Percentiles rank a stretch among this genome's conserved stretches.
Conservation (phyloP, 2,329 filamentous ascomycete species). For the Amauroascus verrucosus region DNA sequence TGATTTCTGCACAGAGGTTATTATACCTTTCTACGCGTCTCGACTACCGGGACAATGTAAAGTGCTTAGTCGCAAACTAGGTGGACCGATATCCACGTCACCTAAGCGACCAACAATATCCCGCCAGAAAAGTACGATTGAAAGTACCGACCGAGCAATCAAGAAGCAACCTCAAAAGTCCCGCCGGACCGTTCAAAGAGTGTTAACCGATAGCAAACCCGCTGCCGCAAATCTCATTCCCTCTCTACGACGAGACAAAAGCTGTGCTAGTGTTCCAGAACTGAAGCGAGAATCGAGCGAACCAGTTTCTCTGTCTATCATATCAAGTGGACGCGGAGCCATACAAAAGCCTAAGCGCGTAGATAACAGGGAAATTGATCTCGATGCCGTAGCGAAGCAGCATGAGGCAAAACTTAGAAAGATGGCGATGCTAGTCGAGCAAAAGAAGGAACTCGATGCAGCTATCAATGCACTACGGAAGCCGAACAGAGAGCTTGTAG, state of each 20-base stretch:
- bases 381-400: slow-evolving; percentile 36
- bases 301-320: slow-evolving; percentile 25
- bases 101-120: slow-evolving; percentile 28
- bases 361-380: slow-evolving; percentile 41
- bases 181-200: slow-evolving; percentile 36
- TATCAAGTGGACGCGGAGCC: slow-evolving; percentile 30
- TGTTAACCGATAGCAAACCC: slow-evolving; percentile 37
- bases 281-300: slow-evolving; percentile 36
- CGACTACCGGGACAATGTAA: slow-evolving; percentile 41
- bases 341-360: slow-evolving; percentile 37
- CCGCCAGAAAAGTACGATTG: slow-evolving; percentile 23
- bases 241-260: slow-evolving; percentile 35
- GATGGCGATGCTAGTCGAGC: slow-evolving; percentile 36
- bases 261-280: slow-evolving; percentile 32
- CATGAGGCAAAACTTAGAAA: slow-evolving; percentile 39
- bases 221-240: slow-evolving; percentile 26
- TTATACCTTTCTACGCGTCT: slow-evolving; percentile 41
- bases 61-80: slow-evolving; percentile 39
- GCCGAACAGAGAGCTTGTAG: slow-evolving; percentile 39
- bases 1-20: slow-evolving; percentile 42
- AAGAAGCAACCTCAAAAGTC: slow-evolving; percentile 24
- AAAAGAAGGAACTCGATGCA: slow-evolving; percentile 40
- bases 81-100: slow-evolving; percentile 32
- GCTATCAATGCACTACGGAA: slow-evolving; percentile 40
- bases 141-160: slow-evolving; percentile 22